Evolutionary conservation across 257 asterid species (phyloP).

Genomic region (Craterostigma plantagineum): DNA sequence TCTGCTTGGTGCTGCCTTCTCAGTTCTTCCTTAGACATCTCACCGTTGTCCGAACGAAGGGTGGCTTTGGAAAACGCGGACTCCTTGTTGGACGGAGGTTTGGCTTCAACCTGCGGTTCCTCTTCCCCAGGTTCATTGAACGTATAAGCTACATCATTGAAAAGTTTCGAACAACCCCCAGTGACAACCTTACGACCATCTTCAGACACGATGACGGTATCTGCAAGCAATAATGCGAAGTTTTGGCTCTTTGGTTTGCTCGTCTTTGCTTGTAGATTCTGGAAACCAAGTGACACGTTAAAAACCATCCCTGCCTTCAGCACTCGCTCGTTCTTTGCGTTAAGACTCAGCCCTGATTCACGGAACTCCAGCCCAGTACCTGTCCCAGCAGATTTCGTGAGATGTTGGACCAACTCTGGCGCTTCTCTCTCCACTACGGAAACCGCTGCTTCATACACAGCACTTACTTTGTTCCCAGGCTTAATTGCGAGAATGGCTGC

Average conservation of each 20-base stretch:
- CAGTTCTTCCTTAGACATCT: constrained; percentile 54
- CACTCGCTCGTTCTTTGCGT: constrained; percentile 35
- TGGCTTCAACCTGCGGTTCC: constrained; percentile 17
- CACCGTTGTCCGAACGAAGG: constrained; percentile 59
- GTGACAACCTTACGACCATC: constrained; percentile 34
- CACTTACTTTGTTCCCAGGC: constrained; percentile 40
- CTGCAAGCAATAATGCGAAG: constrained; percentile 52
- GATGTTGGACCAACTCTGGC: constrained; percentile 36
- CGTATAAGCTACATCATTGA: constrained; percentile 34
- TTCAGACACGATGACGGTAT: constrained; percentile 35
- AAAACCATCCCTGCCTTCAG: constrained; percentile 64
- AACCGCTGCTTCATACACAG: constrained; percentile 39
- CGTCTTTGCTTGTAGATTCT: constrained; percentile 31
- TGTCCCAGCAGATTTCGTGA: constrained; percentile 66
- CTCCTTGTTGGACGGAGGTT: constrained; percentile 14
- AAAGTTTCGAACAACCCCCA: constrained; percentile 21
- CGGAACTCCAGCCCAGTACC: constrained; percentile 81
- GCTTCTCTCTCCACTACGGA: constrained; percentile 44
- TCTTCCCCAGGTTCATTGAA: constrained; percentile 44
- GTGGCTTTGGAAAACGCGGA: constrained; percentile 39
- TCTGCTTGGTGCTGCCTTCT: constrained; percentile 71
- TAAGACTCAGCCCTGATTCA: constrained; percentile 41
- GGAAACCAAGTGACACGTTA: constrained; percentile 59
- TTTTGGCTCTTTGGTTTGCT: constrained; percentile 34
- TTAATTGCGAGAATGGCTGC: constrained; percentile 51